Evolutionary conservation across 192 early-diverging fungal species (phyloP).

Genomic region (Funneliformis geosporum): DNA sequence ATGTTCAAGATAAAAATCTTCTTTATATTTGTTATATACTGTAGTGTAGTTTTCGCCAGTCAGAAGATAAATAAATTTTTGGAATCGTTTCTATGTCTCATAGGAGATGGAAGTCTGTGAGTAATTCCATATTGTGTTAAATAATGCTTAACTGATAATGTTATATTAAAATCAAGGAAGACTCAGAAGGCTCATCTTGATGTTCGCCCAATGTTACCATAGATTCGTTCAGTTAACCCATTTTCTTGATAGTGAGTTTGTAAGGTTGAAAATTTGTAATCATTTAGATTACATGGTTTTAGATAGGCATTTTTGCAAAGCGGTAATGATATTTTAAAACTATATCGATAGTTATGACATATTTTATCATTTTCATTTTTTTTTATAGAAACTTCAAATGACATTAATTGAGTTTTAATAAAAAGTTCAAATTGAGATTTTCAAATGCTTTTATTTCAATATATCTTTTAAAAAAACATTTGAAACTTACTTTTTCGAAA

Average conservation of each 20-base stretch:
- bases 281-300: neutral
- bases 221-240: neutral
- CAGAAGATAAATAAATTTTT: neutral
- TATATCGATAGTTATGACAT: no score
- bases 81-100: neutral
- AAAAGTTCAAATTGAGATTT: neutral
- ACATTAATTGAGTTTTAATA: neutral
- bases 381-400: no score
- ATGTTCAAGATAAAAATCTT: no score
- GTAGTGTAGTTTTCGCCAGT: no score
- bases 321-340: no score
- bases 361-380: no score
- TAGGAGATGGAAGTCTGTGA: neutral
- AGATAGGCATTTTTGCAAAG: neutral
- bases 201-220: neutral
- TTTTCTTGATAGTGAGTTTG: neutral
- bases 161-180: neutral
- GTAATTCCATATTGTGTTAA: neutral
- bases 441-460: neutral
- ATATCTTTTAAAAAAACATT: neutral
- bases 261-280: neutral
- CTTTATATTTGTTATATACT: no score
- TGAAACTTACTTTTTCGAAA: neutral
- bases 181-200: no score
- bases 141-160: no score